Conservation (phyloP, 73 alveolate species). For the Paramecium caudatum region DNA sequence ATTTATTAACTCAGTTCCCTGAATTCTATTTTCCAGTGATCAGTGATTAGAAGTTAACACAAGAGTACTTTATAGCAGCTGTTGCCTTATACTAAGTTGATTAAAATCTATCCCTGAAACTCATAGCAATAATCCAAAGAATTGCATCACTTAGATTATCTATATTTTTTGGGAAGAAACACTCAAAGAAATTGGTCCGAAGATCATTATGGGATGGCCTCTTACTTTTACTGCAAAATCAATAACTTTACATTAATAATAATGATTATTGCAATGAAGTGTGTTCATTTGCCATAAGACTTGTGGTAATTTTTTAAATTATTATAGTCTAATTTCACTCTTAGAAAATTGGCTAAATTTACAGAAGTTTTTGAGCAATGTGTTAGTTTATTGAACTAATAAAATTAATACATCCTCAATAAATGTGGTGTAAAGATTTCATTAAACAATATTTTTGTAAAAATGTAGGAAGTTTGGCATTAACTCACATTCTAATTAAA, state of each 20-base stretch:
- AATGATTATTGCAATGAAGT: conserved; percentile 15
- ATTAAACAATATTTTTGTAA: background rate
- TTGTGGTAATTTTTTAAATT: background rate
- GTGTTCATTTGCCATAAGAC: conserved; percentile 26
- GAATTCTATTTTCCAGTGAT: conserved; percentile 3
- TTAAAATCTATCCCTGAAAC: background rate
- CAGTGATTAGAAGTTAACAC: background rate
- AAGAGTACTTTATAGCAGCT: background rate
- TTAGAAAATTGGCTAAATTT: conserved; percentile 34
- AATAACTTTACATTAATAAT: background rate
- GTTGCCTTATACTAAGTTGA: background rate
- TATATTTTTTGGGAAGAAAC: conserved; percentile 11
- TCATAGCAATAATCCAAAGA: background rate
- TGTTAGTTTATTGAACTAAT: background rate
- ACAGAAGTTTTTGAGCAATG: conserved; percentile 22
- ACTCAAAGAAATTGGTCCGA: background rate
- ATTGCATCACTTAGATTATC: conserved; percentile 22
- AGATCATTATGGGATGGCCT: conserved; percentile 43
- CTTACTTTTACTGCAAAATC: background rate
- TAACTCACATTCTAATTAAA: background rate
- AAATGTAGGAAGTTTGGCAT: conserved; percentile 55
- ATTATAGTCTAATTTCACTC: conserved; percentile 17
- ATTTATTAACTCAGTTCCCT: conserved; percentile 21
- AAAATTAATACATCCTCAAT: background rate
- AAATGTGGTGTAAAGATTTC: conserved; percentile 5